Conservation (phyloP, 805 yeast species). For the Ogataea pilisensis region DNA sequence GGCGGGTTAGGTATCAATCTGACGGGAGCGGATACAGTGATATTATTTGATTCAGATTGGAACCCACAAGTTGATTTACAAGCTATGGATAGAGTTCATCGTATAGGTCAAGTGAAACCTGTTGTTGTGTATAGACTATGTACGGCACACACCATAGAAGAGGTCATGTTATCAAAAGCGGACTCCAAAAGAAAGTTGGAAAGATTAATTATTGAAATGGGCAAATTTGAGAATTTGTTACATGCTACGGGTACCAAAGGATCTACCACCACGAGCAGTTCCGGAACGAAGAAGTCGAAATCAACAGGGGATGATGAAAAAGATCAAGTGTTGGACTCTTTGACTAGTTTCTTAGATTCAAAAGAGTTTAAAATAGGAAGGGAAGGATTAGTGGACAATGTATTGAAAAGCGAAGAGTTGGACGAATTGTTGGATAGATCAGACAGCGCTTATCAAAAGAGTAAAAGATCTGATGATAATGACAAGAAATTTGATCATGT, state of each 20-base stretch:
- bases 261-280: neutral
- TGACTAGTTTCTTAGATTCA: constrained; percentile 37
- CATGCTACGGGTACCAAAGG: constrained; percentile 1
- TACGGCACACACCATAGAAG: constrained; percentile 77
- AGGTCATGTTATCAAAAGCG: constrained; percentile 72
- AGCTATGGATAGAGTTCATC: constrained; percentile 92
- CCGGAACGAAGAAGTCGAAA: neutral
- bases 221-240: constrained; percentile 44
- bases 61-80: constrained; percentile 96
- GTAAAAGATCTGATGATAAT: constrained; percentile 3
- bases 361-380: constrained; percentile 26
- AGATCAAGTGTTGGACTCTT: constrained; percentile 27
- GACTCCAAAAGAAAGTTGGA: constrained; percentile 77
- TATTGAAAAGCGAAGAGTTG: constrained; percentile 40
- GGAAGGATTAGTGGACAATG: constrained; percentile 20
- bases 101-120: constrained; percentile 87
- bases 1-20: constrained; percentile 93
- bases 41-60: constrained; percentile 92
- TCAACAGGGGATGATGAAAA: constrained; percentile 11
- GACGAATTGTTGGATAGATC: constrained; percentile 48
- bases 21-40: constrained; percentile 83
- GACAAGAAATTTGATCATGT: constrained; percentile 20
- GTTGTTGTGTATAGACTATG: constrained; percentile 79
- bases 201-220: constrained; percentile 66
- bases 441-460: constrained; percentile 34